Evolutionary conservation across 352 stramenopile species (phyloP), one percentile per base, ranked within the genome.

Genomic region (Pythium rishiriense): DNA sequence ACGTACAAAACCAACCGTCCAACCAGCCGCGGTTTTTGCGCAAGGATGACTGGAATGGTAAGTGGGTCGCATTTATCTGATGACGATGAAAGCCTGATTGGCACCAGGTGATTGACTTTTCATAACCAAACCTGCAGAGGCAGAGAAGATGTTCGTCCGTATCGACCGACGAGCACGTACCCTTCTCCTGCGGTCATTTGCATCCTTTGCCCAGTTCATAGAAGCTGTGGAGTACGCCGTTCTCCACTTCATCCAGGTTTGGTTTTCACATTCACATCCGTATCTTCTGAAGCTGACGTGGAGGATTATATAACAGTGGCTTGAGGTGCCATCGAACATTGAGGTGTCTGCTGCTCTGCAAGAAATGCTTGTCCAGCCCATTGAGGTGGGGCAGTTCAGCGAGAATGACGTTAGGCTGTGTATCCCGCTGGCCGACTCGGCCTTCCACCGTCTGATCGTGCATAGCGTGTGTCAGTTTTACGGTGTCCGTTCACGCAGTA

Each of bases 401-500:
- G 83, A 90, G 62, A 91, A 80, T 51, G 81, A 91, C 21, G 67
- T 87, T 17, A 71, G 83, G 24, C 71, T 96, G 43, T 78, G 90
- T 24, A 64, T 96, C 21, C 86, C 88, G 15, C 75, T 96, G 9
- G 55, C 81, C 26, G 84, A 94, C 58, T 95, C 86, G 47, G 80
- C 88, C 4, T 96, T 95, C 62, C 88, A 96, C 60, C 88, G 88
- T 25, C 69, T 96, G 42, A 85, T 96, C 39, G 75, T 96, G 51
- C 88, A 96, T 78, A 91, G 79, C 21, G 75, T 93, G 10, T 96
- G 88, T 74, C 88, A 96, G 68, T 96, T 95, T 62, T 94, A 94
- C 39, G 82, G 83, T 49, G 70, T 96, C 47, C 81, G 81, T 47
- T 94, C 88, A 35, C 80, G 83, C 66, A 95, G 86, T 96, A 70